Percentiles rank a stretch among this genome's conserved stretches.
phyloP scores from a whole-genome alignment of 208 protist genomes.

The Phytomonas francai region DNA sequence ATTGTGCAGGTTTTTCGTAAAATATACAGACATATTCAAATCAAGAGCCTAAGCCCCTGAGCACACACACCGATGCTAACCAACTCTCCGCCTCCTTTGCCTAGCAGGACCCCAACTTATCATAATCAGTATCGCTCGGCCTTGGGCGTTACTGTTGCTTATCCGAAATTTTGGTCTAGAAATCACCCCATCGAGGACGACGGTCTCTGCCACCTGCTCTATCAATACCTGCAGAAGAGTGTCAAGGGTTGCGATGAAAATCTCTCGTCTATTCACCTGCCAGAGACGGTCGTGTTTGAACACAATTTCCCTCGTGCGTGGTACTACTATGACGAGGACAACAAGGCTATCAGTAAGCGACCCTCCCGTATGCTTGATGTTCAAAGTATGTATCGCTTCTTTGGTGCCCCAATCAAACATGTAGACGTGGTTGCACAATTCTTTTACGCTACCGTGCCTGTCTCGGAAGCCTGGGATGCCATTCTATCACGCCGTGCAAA shows the following conservation, averaged over 20 bases:
- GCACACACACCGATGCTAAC: conserved; percentile 12
- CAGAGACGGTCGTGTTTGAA: conserved; percentile 89
- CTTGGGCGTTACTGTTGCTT: conserved; percentile 50
- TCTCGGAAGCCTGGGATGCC: conserved; percentile 35
- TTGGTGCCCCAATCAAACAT: conserved; percentile 26
- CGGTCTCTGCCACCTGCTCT: conserved; percentile 68
- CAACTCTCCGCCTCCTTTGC: conserved; percentile 1
- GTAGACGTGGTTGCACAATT: conserved; percentile 86
- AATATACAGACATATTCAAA: conserved; percentile 4
- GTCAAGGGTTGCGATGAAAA: conserved; percentile 67
- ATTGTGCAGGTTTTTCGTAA: conserved; percentile 8
- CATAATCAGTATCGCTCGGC: conserved; percentile 8
- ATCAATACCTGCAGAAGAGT: conserved; percentile 82
- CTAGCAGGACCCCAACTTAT: not conserved
- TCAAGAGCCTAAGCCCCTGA: not conserved
- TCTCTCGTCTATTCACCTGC: conserved; percentile 52
- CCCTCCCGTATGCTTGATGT: conserved; percentile 80
- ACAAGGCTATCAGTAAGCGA: conserved; percentile 70
- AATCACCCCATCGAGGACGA: conserved; percentile 81
- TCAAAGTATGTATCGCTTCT: conserved; percentile 73
- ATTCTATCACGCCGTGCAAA: conserved; percentile 9
- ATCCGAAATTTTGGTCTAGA: conserved; percentile 64
- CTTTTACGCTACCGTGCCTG: conserved; percentile 46
- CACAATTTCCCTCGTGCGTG: conserved; percentile 91
- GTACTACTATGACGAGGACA: conserved; percentile 85